Base-by-base conservation (phyloP, 2,329 filamentous ascomycete species). In the Colletotrichum sp. region DNA sequence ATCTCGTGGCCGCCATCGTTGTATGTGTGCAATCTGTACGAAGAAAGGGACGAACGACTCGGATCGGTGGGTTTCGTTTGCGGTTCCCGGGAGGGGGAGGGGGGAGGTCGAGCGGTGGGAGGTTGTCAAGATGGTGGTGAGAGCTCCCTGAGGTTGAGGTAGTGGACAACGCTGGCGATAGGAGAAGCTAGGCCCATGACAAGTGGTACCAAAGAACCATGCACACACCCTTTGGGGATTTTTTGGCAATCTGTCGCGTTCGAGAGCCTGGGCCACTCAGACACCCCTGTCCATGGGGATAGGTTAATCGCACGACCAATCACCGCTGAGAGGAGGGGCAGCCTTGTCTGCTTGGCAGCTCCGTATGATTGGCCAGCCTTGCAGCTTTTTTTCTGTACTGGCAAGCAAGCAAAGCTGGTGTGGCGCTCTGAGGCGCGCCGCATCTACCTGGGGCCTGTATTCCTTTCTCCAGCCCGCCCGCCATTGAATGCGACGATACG, bases 1-100 rank as follows among this genome's bases (percentile, higher is more conserved):
- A 88, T 83, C 83, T 84, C 80, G 86, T 84, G 79, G 85, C 82
- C 78, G 89, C 88, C 90, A 92, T 92, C 80, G 80, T 75, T 61
- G n/a, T 30, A n/a, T 61, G 26, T 34, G 9, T n/a, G 59, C n/a
- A 32, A 30, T 30, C 57, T 32, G 57, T 60, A 39, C 36, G 14
- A 39, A 9, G 16, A 61, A 48, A 6, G 18, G 26, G 43, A 59
- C 28, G 30, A 26, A 30, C 30, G 13, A 18, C 26, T 18, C 28
- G 32, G 12, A 16, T 60, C 43, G 48, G 34, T 69, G 59, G 55
- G 24, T 61, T 66, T 34, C 26, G 67, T 30, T 65, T 26, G 43
- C n/a, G n/a, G 10, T 21, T 52, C 21, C 52, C 32, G 66, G 26
- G 16, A 64, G 32, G 93, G 93, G 28, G 86, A 30, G 87, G 66